phyloP scores from a whole-genome alignment of 2,329 filamentous ascomycete species.

The Neonectria magnoliae region DNA sequence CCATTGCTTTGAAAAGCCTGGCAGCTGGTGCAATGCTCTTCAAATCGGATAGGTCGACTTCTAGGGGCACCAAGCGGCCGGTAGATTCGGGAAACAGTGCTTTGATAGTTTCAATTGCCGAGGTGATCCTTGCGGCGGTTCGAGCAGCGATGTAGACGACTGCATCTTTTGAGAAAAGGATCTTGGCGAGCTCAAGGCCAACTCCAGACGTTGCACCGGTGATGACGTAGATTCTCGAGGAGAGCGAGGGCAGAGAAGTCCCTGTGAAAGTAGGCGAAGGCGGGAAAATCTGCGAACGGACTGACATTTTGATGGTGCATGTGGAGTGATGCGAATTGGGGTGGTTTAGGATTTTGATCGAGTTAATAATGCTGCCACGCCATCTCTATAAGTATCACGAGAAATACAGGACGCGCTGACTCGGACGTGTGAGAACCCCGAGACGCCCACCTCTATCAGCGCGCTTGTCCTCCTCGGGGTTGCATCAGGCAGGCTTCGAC shows the following conservation, averaged over 20 bases:
- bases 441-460: background rate
- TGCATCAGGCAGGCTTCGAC: background rate
- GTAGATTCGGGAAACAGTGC: constrained; percentile 17
- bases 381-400: background rate
- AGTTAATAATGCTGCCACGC: background rate
- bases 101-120: constrained; percentile 23
- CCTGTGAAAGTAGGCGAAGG: constrained; percentile 32
- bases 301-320: constrained; percentile 17
- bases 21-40: constrained; percentile 17
- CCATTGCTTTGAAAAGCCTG: constrained; percentile 9
- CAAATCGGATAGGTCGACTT: constrained; percentile 31
- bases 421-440: background rate
- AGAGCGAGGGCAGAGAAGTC: constrained; percentile 22
- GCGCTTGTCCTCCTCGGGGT: background rate
- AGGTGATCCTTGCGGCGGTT: constrained; percentile 18
- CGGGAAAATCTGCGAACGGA: constrained; percentile 31
- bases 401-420: background rate
- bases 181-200: constrained; percentile 32
- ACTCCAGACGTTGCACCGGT: constrained; percentile 34
- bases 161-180: constrained; percentile 30
- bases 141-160: constrained; percentile 30
- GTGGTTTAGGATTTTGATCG: background rate
- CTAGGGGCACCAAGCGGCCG: constrained; percentile 26
- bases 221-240: constrained; percentile 31
- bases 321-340: background rate